These are phyloP conservation scores for Diaporthe sp. DNA, from an alignment of 2,329 filamentous ascomycete genomes.

Conservation along the genomic window DNA sequence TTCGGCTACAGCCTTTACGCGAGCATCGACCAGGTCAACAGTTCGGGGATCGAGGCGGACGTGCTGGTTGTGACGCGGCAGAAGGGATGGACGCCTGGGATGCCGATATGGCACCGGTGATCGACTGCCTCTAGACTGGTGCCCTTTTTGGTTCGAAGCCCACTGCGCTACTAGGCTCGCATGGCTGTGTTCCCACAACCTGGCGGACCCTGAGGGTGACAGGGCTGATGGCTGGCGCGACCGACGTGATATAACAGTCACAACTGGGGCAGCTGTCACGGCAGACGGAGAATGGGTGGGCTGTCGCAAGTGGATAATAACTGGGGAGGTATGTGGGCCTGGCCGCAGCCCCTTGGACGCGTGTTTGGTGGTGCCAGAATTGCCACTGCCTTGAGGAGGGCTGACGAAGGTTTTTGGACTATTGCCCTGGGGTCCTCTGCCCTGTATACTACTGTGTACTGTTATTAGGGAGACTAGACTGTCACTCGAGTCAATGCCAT, in stretches of 20 bases:
- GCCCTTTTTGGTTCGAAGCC: not conserved
- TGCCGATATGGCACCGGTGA: conserved; percentile 34
- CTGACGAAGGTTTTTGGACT: not conserved
- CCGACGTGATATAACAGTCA: not conserved
- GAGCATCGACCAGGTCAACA: conserved; percentile 49
- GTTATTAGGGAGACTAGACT: not conserved
- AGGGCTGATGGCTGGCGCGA: conserved; percentile 10
- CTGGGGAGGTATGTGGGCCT: conserved; percentile 4
- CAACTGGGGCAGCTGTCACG: conserved; percentile 24
- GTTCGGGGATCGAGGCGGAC: conserved; percentile 35
- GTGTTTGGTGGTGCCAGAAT: conserved; percentile 20
- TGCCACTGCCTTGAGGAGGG: not conserved
- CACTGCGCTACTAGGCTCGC: not conserved
- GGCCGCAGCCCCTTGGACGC: conserved; percentile 16
- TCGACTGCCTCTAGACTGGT: too few relatives aligned
- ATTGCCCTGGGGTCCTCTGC: not conserved
- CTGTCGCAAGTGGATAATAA: not conserved
- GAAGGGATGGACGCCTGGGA: conserved; percentile 35
- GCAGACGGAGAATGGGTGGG: conserved; percentile 16
- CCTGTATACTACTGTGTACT: not conserved
- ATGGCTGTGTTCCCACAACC: conserved; percentile 5
- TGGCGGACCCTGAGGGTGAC: not conserved
- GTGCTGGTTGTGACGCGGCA: conserved; percentile 38
- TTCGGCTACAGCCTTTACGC: conserved; percentile 55
- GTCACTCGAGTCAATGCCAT: not conserved